phyloP scores from a whole-genome alignment of 2,329 filamentous ascomycete species.

The Aquanectria penicillioides region DNA sequence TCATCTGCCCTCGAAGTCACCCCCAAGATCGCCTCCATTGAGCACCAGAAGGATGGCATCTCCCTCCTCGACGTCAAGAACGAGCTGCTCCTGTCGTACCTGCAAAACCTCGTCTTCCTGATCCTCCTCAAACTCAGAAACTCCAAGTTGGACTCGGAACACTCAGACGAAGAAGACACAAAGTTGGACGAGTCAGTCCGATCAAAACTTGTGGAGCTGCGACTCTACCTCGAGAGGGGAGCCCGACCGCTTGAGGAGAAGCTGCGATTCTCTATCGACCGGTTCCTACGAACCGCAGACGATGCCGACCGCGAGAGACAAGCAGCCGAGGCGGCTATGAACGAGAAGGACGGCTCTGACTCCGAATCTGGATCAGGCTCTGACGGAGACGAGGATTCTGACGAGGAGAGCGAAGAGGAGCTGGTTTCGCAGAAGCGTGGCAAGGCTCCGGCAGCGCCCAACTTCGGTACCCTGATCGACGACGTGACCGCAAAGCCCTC shows the following conservation, averaged over 20 bases:
- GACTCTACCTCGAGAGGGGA: constrained; percentile 93
- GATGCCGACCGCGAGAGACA: constrained; percentile 67
- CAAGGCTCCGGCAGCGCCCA: constrained; percentile 45
- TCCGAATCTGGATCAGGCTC: constrained; percentile 43
- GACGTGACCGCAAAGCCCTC: constrained; percentile 44
- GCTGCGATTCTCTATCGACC: constrained; percentile 95
- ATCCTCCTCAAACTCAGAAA: constrained; percentile 83
- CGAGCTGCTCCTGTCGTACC: constrained; percentile 94
- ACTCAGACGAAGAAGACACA: constrained; percentile 47
- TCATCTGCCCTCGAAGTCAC: constrained; percentile 74
- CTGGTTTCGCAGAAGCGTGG: constrained; percentile 38
- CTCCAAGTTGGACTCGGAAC: constrained; percentile 42
- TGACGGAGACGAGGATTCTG: constrained; percentile 48
- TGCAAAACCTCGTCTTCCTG: constrained; percentile 92
- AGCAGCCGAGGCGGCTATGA: constrained; percentile 44
- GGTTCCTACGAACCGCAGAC: constrained; percentile 88
- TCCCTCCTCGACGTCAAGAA: constrained; percentile 96
- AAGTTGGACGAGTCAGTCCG: constrained; percentile 74
- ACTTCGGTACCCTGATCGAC: constrained; percentile 45
- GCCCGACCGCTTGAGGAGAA: constrained; percentile 89
- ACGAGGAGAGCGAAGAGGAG: constrained; percentile 50
- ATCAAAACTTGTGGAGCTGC: constrained; percentile 87
- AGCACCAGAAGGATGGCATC: constrained; percentile 85
- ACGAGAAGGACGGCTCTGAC: constrained; percentile 34
- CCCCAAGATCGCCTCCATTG: constrained; percentile 68